These are phyloP conservation scores for Taxawa tesnikishii DNA, from an alignment of 2,329 filamentous ascomycete species.

Conservation along the genomic window DNA sequence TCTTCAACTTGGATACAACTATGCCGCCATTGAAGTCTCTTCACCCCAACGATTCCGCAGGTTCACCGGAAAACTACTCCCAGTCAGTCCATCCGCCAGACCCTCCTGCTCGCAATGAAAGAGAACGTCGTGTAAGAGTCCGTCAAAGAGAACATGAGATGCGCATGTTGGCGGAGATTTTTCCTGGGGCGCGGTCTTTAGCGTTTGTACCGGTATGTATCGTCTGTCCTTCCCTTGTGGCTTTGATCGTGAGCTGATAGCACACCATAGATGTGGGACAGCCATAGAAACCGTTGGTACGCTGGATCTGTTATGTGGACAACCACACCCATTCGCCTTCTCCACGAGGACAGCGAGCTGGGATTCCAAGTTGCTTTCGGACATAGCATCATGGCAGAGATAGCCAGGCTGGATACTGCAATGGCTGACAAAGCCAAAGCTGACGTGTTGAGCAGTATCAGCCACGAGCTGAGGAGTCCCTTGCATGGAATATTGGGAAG, in stretches of 20 bases:
- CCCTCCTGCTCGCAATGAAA: not conserved
- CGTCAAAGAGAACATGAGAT: slow-evolving; percentile 2
- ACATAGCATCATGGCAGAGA: slow-evolving; percentile 28
- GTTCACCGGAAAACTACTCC: not conserved
- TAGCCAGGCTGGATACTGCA: slow-evolving; percentile 26
- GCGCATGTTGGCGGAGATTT: slow-evolving; percentile 10
- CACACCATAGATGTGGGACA: slow-evolving; percentile 45
- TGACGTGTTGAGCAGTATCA: slow-evolving; percentile 40
- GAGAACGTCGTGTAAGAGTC: slow-evolving; percentile 1
- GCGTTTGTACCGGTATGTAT: slow-evolving; percentile 39
- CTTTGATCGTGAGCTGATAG: too few species aligned
- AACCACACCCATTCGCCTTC: slow-evolving; percentile 28
- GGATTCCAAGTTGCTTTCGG: slow-evolving; percentile 30
- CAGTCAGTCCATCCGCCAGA: slow-evolving; percentile 1
- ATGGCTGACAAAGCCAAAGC: slow-evolving; percentile 35
- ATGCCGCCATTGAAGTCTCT: not conserved
- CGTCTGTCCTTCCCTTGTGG: too few species aligned
- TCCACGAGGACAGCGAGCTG: slow-evolving; percentile 27
- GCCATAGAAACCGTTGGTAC: slow-evolving; percentile 22
- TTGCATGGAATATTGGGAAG: slow-evolving; percentile 36
- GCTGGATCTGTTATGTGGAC: slow-evolving; percentile 35
- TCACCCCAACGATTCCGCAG: not conserved
- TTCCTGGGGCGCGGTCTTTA: slow-evolving; percentile 32
- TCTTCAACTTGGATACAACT: slow-evolving; percentile 12
- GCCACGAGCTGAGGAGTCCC: slow-evolving; percentile 38